Conservation (phyloP, 2,329 filamentous ascomycete genomes). For the Phialocephala subalpina region DNA sequence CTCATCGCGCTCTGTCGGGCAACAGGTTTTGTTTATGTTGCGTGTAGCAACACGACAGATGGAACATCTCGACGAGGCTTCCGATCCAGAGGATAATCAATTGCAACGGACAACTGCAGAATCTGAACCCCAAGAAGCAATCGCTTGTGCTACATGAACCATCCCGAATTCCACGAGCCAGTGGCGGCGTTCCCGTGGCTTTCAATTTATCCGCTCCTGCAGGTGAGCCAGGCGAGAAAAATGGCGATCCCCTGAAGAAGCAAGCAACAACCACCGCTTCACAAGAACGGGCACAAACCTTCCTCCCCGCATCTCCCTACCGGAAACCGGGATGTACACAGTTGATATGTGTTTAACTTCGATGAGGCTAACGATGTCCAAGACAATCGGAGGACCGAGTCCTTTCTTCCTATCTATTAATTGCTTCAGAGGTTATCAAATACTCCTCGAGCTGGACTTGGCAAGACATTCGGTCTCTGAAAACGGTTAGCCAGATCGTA, state of each 20-base stretch:
- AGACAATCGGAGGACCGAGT: constrained; percentile 9
- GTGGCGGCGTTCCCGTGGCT: constrained; percentile 17
- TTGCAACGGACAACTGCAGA: constrained; percentile 12
- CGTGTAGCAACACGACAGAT: constrained; percentile 1
- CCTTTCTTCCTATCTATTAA: neutral
- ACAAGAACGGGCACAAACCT: constrained; percentile 5
- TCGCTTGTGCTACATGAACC: constrained; percentile 5
- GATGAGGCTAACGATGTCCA: neutral
- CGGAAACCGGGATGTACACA: constrained; percentile 14
- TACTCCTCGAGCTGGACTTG: neutral
- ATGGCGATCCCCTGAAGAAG: constrained; percentile 14
- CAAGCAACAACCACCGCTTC: constrained; percentile 19
- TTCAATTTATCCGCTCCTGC: constrained; percentile 10
- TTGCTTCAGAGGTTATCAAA: neutral
- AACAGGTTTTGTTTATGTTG: neutral
- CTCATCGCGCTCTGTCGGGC: constrained; percentile 3
- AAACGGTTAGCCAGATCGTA: neutral
- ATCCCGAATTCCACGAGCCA: constrained; percentile 17
- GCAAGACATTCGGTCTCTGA: neutral
- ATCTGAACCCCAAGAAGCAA: constrained; percentile 5
- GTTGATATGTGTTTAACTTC: neutral
- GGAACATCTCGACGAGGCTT: constrained; percentile 9
- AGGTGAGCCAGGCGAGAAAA: constrained; percentile 13
- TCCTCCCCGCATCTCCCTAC: constrained; percentile 22
- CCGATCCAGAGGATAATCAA: constrained; percentile 9